phyloP scores from a whole-genome alignment of 2,329 filamentous ascomycete species.

The Talaromyces funiculosus region DNA sequence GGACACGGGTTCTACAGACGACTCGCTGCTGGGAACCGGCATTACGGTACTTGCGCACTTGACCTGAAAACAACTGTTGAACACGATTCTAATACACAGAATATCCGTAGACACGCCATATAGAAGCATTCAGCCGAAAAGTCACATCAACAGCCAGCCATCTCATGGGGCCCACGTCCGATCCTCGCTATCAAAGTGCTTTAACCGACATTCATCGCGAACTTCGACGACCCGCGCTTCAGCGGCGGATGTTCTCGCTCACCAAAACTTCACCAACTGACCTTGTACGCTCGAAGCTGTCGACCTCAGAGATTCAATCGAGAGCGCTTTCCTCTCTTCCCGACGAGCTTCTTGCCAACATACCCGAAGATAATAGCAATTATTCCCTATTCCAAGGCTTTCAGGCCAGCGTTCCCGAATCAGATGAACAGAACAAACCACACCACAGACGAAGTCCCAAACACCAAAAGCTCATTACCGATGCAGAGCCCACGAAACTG shows the following conservation, averaged over 20 bases:
- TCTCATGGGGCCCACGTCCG: slow-evolving; percentile 66
- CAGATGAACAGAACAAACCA: slow-evolving; percentile 61
- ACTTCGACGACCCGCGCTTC: slow-evolving; percentile 73
- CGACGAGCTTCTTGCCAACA: slow-evolving; percentile 82
- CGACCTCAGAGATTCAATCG: slow-evolving; percentile 86
- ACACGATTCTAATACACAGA: slow-evolving; percentile 1
- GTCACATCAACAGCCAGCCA: slow-evolving; percentile 90
- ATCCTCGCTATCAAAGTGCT: slow-evolving; percentile 73
- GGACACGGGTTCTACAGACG: slow-evolving; percentile 32
- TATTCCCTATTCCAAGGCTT: slow-evolving; percentile 98
- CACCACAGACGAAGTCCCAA: slow-evolving; percentile 64
- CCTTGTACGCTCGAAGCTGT: slow-evolving; percentile 84
- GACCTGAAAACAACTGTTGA: background rate
- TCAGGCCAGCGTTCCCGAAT: slow-evolving; percentile 77
- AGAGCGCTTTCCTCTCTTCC: slow-evolving; percentile 82
- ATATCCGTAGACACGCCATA: slow-evolving; percentile 64
- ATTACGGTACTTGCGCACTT: slow-evolving; percentile 37
- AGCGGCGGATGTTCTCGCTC: slow-evolving; percentile 86
- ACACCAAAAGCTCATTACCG: slow-evolving; percentile 66
- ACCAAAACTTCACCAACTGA: slow-evolving; percentile 89
- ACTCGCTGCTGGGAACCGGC: slow-evolving; percentile 44
- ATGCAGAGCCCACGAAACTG: slow-evolving; percentile 52
- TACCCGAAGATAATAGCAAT: slow-evolving; percentile 75
- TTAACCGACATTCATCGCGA: slow-evolving; percentile 87
- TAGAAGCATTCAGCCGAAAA: slow-evolving; percentile 91